A percentile compares a stretch with the other conserved stretches of the same genome.
Conservation (phyloP, 495 filamentous ascomycete genomes). For the Rhypophila decipiens region DNA sequence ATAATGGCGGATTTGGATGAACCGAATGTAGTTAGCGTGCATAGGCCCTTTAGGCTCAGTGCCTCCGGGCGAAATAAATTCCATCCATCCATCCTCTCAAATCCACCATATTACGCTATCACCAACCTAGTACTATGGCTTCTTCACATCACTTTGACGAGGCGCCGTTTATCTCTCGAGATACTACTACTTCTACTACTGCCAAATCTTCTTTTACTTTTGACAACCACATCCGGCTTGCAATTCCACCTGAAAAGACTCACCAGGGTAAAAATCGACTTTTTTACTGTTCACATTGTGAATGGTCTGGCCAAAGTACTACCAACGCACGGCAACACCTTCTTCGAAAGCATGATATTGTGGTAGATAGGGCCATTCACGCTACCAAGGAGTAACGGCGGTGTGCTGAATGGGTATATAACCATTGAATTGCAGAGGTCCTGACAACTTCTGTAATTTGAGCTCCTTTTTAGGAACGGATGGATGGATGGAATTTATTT, state of each 20-base stretch:
- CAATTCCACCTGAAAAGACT: background rate
- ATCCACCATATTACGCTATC: background rate
- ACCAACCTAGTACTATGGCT: background rate
- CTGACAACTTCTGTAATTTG: too few species aligned
- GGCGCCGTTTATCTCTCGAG: background rate
- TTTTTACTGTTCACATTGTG: background rate
- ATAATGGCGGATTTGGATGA: too few species aligned
- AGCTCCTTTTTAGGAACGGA: too few species aligned
- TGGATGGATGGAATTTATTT: too few species aligned
- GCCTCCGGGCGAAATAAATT: too few species aligned
- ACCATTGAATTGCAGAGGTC: too few species aligned
- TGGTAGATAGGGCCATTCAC: background rate
- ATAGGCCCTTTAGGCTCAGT: too few species aligned
- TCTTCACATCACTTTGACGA: background rate
- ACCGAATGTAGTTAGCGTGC: too few species aligned
- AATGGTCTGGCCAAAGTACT: background rate
- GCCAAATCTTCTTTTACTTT: background rate
- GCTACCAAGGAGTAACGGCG: too few species aligned
- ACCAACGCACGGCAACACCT: background rate
- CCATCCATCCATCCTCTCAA: background rate
- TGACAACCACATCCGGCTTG: background rate
- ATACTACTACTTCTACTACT: constrained; percentile 1
- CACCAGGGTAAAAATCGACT: background rate
- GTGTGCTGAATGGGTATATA: too few species aligned
- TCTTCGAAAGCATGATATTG: background rate